Percentiles rank a stretch among this genome's conserved stretches.
phyloP scores from a whole-genome alignment of 768 basidiomycete species.

The Boletus rubescentipes region DNA sequence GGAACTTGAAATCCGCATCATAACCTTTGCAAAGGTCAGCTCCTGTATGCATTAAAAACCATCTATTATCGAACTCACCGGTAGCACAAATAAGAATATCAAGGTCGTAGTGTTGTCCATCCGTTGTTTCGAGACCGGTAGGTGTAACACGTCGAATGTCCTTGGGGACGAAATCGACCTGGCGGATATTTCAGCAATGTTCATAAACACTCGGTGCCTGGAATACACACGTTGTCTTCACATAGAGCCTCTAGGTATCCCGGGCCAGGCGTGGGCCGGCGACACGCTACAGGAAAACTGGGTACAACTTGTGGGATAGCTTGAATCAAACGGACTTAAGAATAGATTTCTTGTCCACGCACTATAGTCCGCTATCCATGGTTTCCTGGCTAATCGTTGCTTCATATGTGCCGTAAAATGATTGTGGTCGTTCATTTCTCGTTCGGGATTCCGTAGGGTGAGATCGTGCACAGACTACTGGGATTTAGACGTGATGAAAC shows the following conservation, averaged over 20 bases:
- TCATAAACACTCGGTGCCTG: not conserved
- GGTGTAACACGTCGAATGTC: conserved; percentile 50
- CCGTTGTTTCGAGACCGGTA: conserved; percentile 54
- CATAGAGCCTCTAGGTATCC: conserved; percentile 67
- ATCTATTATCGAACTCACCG: conserved; percentile 26
- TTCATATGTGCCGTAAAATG: conserved; percentile 47
- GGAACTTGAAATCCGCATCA: conserved; percentile 47
- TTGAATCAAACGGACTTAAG: not conserved
- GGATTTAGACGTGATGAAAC: not conserved
- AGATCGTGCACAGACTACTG: conserved; percentile 35
- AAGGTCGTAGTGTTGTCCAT: conserved; percentile 53
- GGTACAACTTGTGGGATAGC: conserved; percentile 42
- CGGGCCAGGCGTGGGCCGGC: conserved; percentile 65
- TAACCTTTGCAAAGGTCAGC: conserved; percentile 25
- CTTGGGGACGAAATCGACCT: conserved; percentile 48
- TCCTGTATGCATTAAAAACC: not conserved
- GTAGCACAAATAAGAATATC: conserved; percentile 67
- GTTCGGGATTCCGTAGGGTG: conserved; percentile 40
- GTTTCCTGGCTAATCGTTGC: conserved; percentile 51
- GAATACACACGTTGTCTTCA: conserved; percentile 47
- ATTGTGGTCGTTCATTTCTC: conserved; percentile 30
- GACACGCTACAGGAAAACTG: conserved; percentile 56
- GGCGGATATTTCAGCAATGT: not conserved
- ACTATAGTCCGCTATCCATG: conserved; percentile 55
- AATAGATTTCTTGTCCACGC: not conserved